Percentiles rank a stretch among this genome's conserved stretches.
Evolutionary conservation across 192 early-diverging fungal genomes (phyloP).

Genomic region (Entomortierella lignicola): DNA sequence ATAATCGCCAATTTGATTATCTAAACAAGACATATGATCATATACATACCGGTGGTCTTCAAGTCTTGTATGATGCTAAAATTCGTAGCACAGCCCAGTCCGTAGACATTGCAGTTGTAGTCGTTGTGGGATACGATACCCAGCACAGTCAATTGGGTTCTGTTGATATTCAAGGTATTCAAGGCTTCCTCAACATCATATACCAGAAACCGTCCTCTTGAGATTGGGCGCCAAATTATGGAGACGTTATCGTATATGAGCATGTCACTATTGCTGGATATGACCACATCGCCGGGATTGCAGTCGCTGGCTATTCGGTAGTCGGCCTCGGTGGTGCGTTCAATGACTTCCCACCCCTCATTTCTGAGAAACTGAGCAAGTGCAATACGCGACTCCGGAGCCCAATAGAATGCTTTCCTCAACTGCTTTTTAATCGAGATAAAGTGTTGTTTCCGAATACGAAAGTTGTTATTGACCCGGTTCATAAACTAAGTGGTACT

Average conservation of each 20-base stretch:
- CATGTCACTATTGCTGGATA: not conserved
- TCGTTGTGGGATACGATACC: not conserved
- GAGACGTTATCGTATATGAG: not conserved
- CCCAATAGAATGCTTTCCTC: not conserved
- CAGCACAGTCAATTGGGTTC: not conserved
- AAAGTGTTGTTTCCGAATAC: constrained; percentile 1
- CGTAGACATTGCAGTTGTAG: not conserved
- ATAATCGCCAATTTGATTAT: no score
- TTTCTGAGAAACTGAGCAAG: not conserved
- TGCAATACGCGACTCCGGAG: not conserved
- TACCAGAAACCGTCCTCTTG: not conserved
- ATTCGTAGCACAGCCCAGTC: not conserved
- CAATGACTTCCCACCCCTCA: not conserved
- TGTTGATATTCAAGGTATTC: not conserved
- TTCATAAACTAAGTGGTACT: not conserved
- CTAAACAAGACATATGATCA: no score
- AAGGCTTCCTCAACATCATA: not conserved
- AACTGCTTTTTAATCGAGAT: not conserved
- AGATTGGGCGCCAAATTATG: not conserved
- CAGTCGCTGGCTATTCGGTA: not conserved
- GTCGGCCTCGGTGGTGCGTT: not conserved
- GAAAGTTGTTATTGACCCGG: not conserved
- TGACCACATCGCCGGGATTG: not conserved
- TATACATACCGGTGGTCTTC: not conserved
- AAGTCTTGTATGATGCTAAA: not conserved